Evolutionary conservation across 768 basidiomycete genomes (phyloP).

Genomic region (Cubamyces sp.): DNA sequence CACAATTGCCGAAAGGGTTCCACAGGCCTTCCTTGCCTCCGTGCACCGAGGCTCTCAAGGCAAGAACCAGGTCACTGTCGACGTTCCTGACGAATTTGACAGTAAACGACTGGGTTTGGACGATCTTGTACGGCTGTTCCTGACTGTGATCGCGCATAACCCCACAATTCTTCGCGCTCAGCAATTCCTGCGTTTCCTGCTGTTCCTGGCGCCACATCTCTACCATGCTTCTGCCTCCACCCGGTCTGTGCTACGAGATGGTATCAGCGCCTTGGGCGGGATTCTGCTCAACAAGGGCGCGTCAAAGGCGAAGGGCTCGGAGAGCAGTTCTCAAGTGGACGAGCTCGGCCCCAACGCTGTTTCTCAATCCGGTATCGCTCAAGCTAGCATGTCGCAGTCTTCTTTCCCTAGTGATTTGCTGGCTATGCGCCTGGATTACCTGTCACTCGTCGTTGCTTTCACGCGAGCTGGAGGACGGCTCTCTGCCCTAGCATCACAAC

Average conservation of each 20-base stretch:
- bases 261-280: conserved; percentile 65
- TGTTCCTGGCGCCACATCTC: conserved; percentile 56
- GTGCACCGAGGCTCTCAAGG: conserved; percentile 45
- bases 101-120: conserved; percentile 59
- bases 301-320: conserved; percentile 45
- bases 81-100: conserved; percentile 60
- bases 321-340: conserved; percentile 19
- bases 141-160: conserved; percentile 82
- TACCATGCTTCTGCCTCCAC: conserved; percentile 59
- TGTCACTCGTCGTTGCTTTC: conserved; percentile 56
- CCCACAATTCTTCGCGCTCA: conserved; percentile 67
- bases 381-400: conserved; percentile 44
- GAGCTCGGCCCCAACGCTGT: conserved; percentile 19
- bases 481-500: conserved; percentile 43
- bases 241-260: conserved; percentile 62
- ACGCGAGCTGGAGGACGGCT: conserved; percentile 53
- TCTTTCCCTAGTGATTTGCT: conserved; percentile 56
- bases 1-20: conserved; percentile 71
- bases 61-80: conserved; percentile 42
- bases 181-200: conserved; percentile 67
- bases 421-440: conserved; percentile 67
- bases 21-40: conserved; percentile 66
- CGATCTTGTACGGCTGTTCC: conserved; percentile 69
- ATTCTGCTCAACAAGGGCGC: conserved; percentile 52
- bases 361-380: conserved; percentile 31